Base-by-base conservation (phyloP, 305 asterid genomes). In the Stenogyne calaminthoides region DNA sequence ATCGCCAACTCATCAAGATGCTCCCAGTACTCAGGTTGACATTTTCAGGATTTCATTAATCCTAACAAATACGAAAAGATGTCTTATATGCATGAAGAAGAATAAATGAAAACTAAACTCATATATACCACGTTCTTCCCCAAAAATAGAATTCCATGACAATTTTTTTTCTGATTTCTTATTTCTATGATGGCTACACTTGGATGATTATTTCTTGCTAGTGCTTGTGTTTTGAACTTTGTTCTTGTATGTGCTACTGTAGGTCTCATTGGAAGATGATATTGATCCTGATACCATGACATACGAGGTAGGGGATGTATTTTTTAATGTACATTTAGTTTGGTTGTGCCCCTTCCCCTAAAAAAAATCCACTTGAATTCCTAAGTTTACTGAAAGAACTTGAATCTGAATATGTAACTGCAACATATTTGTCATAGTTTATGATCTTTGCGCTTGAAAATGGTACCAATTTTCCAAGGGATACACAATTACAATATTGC, bases 231-330 rank as follows among this genome's bases (percentile, higher is more conserved):
- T 5, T 32, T 5, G 36, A 32, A 32, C 36, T 32, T 1, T 32
- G 7, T 5, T 32, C 36, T 5, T 32, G 52, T 58, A 49, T 71
- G 25, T 80, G 73, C 80, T 76, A 57, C 70, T 76, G 77, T 84
- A 92, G 97, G 90, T 81, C 46, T 63, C 82, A 40, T 83, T 84
- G 90, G 85, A 89, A 80, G 96, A 92, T 79, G 86, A 88, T 54
- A 76, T 92, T 72, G 93, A 89, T 75, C 97, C 90, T 4, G 97
- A 92, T 78, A 87, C 80, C 82, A 89, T 92, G 96, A 92, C 95
- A 8, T 92, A 92, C 64, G 97, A 92, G 96, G 95, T 92, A 77
- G 12, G 73, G 57, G 46, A 42, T 27, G 5, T 61, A 14, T 39
- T 40, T 29, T 18, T 18, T 32, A 60, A 16, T 60, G 47, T 25